Evolutionary conservation across 257 asterid genomes (phyloP), one percentile per base, ranked within the genome.

Genomic region (Scutellaria baicalensis): DNA sequence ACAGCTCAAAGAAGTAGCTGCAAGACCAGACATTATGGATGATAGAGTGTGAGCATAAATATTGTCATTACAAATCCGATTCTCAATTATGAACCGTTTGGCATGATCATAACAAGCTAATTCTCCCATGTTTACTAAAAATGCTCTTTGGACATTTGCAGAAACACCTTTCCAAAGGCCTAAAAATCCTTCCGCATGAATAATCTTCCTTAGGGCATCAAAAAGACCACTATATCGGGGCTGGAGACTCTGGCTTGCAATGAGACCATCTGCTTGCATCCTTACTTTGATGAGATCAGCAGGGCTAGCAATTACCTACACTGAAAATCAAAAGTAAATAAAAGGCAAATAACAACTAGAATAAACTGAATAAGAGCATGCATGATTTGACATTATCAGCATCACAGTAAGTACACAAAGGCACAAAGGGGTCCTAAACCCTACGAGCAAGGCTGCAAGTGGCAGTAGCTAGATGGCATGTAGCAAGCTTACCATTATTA

Each of bases 241-340:
- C 20, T 77, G 85, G 64, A 67, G 73, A 69, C 87, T 91, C 59
- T 74, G 89, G 59, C 75, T 78, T 45, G 52, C 78, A 84, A 78
- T 47, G 50, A 78, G 84, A 42, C 86, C 75, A 57, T 86, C 96
- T 21, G 96, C 98, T 80, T 92, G 95, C 96, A 92, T 88, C 77
- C 98, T 86, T 74, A 90, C 96, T 73, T 90, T 92, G 78, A 92
- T 76, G 59, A 92, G 96, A 70, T 92, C 98, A 54, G 95, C 97
- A 31, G 97, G 98, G 83, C 98, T 92, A 17, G 96, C 91, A 73
- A 92, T 86, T 48, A 89, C 77, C 98, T 92, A 83, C 60, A 65
- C 79, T 80, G 78, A 70, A 69, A 69, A 43, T 68, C 18, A 69
- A 59, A 57, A 13, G 23, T 70, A 70, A 59, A 70, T 54, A 70